Conservation (phyloP, 768 basidiomycete species). For the Amanita muscaria region DNA sequence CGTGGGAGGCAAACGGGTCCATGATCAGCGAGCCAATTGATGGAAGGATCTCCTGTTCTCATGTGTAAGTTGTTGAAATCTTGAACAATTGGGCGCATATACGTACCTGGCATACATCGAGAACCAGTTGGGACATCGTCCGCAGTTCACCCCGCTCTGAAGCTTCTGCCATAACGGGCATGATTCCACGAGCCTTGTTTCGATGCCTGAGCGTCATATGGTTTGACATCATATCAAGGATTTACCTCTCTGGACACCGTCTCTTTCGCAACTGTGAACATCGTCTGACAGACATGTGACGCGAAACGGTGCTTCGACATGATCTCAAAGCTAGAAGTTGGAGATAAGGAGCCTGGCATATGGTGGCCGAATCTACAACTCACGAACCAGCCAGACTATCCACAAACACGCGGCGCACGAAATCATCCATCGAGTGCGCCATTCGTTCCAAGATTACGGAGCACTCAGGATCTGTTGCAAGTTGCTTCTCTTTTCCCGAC, state of each 20-base stretch:
- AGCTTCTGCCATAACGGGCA: slow-evolving; percentile 37
- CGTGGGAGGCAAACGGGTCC: slow-evolving; percentile 89
- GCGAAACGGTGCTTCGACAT: slow-evolving; percentile 80
- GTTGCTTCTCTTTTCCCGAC: slow-evolving; percentile 78
- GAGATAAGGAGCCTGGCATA: not conserved
- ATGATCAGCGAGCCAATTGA: slow-evolving; percentile 56
- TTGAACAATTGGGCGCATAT: not conserved
- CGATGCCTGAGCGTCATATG: not conserved
- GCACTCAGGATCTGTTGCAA: slow-evolving; percentile 92
- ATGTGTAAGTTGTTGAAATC: not conserved
- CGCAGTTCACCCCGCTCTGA: slow-evolving; percentile 58
- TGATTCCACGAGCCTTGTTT: slow-evolving; percentile 43
- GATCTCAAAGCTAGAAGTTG: slow-evolving; percentile 41
- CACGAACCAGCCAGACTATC: slow-evolving; percentile 86
- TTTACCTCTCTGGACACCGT: slow-evolving; percentile 64
- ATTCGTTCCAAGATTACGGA: slow-evolving; percentile 86
- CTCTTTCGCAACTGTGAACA: slow-evolving; percentile 58
- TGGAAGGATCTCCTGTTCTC: slow-evolving; percentile 59
- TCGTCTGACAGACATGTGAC: slow-evolving; percentile 91
- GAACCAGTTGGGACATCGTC: slow-evolving; percentile 51
- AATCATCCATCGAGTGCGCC: slow-evolving; percentile 91
- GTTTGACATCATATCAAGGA: not conserved
- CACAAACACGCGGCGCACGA: slow-evolving; percentile 83
- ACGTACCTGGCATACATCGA: slow-evolving; percentile 55
- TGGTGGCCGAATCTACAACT: slow-evolving; percentile 26